A percentile compares a stretch with the other conserved stretches of the same genome.
phyloP scores from a whole-genome alignment of 257 asterid genomes.

The Jacaranda mimosifolia region DNA sequence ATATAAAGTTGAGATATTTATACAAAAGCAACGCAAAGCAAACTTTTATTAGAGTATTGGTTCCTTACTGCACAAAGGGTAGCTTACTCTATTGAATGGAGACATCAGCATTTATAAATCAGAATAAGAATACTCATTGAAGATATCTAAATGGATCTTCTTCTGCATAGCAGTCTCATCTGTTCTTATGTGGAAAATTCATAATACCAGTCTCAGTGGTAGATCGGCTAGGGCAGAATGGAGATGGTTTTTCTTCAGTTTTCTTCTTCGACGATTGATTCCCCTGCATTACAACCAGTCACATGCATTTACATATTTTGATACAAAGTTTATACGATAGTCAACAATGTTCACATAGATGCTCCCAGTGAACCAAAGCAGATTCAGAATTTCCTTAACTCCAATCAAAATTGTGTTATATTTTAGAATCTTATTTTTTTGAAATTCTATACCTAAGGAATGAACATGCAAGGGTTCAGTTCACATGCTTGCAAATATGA shows the following conservation, averaged over 20 bases:
- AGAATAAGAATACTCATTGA: too few relatives aligned
- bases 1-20: too few relatives aligned
- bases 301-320: constrained; percentile 10
- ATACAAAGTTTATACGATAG: background rate
- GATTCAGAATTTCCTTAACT: too few relatives aligned
- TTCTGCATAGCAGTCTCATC: too few relatives aligned
- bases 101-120: background rate
- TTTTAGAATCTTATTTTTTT: background rate
- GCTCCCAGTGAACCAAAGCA: too few relatives aligned
- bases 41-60: background rate
- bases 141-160: too few relatives aligned
- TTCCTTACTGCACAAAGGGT: background rate
- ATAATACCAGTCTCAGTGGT: constrained; percentile 36
- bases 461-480: background rate
- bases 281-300: constrained; percentile 61
- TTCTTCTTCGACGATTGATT: constrained; percentile 62
- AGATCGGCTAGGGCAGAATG: constrained; percentile 45
- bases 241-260: constrained; percentile 67
- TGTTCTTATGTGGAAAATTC: constrained; percentile 14
- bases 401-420: background rate
- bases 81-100: background rate
- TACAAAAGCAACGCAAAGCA: too few relatives aligned
- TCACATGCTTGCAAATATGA: background rate
- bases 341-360: too few relatives aligned
- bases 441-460: background rate